A percentile compares a stretch with the other conserved stretches of the same genome.
phyloP scores from a whole-genome alignment of 148 eudicot species.

The Rhododendron molle region DNA sequence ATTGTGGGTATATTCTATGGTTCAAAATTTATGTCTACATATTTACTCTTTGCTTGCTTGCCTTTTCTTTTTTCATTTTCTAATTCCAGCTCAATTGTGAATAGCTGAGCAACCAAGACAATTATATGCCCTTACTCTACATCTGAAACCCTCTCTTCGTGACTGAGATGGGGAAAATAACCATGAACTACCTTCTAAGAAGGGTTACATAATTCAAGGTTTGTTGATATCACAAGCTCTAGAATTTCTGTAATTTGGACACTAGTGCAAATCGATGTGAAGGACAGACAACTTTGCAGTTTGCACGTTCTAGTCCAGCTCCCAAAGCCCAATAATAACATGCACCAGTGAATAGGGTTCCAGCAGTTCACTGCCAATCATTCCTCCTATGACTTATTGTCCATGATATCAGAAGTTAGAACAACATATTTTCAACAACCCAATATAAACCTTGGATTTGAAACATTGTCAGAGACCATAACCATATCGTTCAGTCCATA shows the following conservation, averaged over 20 bases:
- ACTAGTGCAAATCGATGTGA: neutral
- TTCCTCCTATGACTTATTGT: neutral
- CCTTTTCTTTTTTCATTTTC: neutral
- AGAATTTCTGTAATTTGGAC: neutral
- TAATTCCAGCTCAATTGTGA: neutral
- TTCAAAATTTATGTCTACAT: no score
- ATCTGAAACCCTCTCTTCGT: neutral
- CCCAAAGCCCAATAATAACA: neutral
- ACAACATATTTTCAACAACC: neutral
- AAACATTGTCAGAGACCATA: neutral
- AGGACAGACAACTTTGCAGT: neutral
- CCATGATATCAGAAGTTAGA: neutral
- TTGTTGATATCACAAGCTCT: neutral
- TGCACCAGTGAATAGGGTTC: conserved; percentile 4
- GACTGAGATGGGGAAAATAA: neutral
- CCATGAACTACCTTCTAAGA: neutral
- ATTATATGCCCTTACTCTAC: neutral
- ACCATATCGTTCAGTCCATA: conserved; percentile 20
- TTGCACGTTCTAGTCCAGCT: neutral
- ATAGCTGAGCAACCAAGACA: neutral
- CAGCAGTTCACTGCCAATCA: neutral
- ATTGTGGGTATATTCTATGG: no score
- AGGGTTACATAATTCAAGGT: neutral
- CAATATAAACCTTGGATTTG: neutral
- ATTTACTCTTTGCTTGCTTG: neutral